Evolutionary conservation across 2,329 filamentous ascomycete species (phyloP).

Genomic region (Aspergillus tamarii): DNA sequence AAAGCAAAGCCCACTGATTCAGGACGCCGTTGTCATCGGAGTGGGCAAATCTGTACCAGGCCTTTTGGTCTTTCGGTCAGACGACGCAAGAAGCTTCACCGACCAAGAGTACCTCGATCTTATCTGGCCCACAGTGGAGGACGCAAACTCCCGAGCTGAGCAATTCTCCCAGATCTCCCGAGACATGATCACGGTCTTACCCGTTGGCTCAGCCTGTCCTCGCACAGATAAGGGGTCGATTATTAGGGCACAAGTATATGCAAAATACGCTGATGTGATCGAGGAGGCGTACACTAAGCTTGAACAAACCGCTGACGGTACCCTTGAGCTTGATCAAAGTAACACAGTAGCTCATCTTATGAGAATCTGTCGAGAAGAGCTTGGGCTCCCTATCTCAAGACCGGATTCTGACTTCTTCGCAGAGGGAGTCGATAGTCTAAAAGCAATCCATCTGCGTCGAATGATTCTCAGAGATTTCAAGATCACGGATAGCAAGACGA

Average conservation of each 20-base stretch:
- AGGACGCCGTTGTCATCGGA: conserved; percentile 38
- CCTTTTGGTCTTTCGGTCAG: conserved; percentile 31
- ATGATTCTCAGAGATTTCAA: conserved; percentile 46
- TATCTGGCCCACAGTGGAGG: conserved; percentile 43
- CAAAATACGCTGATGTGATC: conserved; percentile 49
- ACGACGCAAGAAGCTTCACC: conserved; percentile 25
- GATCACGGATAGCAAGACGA: conserved; percentile 30
- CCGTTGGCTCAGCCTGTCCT: conserved; percentile 45
- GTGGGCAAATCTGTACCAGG: conserved; percentile 31
- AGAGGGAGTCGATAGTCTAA: conserved; percentile 51
- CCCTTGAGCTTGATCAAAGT: conserved; percentile 37
- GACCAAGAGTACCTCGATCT: conserved; percentile 39
- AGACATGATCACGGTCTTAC: conserved; percentile 45
- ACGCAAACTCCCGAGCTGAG: conserved; percentile 46
- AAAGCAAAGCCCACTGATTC: conserved; percentile 34
- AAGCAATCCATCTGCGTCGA: conserved; percentile 50
- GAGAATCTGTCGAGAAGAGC: conserved; percentile 32
- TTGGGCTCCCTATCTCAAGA: conserved; percentile 36
- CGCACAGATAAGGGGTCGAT: conserved; percentile 59
- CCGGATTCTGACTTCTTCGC: conserved; percentile 48
- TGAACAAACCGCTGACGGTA: conserved; percentile 22
- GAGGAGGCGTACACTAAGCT: conserved; percentile 31
- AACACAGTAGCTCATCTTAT: conserved; percentile 40
- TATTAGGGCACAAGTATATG: conserved; percentile 55
- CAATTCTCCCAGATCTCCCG: conserved; percentile 48